Percentiles rank a stretch among this genome's conserved stretches.
phyloP scores from a whole-genome alignment of 441 rosid genomes.

The Eutrema salsugineum region DNA sequence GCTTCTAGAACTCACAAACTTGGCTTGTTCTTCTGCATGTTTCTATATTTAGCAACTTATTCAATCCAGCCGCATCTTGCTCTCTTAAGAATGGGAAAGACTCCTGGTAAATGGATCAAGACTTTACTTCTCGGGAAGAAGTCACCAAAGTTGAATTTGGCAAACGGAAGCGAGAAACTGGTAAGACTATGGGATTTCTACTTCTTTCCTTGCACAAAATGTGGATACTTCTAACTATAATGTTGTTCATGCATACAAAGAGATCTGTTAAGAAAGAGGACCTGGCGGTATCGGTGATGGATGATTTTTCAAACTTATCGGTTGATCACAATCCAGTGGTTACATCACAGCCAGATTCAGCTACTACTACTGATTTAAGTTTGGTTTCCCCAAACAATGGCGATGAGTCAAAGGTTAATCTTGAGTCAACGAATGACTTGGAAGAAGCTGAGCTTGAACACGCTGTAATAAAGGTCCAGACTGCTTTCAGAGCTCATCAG shows the following conservation, averaged over 20 bases:
- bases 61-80: not conserved
- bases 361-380: slow-evolving; percentile 28
- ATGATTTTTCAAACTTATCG: slow-evolving; percentile 30
- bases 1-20: not conserved
- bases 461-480: slow-evolving; percentile 68
- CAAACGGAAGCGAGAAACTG: slow-evolving; percentile 40
- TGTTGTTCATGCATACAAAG: slow-evolving; percentile 16
- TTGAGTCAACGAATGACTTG: slow-evolving; percentile 35
- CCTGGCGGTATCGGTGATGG: slow-evolving; percentile 31
- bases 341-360: slow-evolving; percentile 24
- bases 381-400: slow-evolving; percentile 22
- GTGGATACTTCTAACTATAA: not conserved
- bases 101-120: slow-evolving; percentile 82
- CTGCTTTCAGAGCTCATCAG: slow-evolving; percentile 78
- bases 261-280: slow-evolving; percentile 40
- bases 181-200: slow-evolving; percentile 13
- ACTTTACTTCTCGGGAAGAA: slow-evolving; percentile 63
- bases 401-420: not conserved
- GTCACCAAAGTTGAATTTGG: slow-evolving; percentile 54
- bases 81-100: slow-evolving; percentile 59
- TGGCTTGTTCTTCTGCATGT: slow-evolving; percentile 15
- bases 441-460: slow-evolving; percentile 38
- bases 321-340: slow-evolving; percentile 38
- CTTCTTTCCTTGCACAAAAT: not conserved
- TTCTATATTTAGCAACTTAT: slow-evolving; percentile 3